Percentiles rank a stretch among this genome's conserved stretches.
Conservation (phyloP, 306 rosid genomes). For the Psophocarpus tetragonolobus region DNA sequence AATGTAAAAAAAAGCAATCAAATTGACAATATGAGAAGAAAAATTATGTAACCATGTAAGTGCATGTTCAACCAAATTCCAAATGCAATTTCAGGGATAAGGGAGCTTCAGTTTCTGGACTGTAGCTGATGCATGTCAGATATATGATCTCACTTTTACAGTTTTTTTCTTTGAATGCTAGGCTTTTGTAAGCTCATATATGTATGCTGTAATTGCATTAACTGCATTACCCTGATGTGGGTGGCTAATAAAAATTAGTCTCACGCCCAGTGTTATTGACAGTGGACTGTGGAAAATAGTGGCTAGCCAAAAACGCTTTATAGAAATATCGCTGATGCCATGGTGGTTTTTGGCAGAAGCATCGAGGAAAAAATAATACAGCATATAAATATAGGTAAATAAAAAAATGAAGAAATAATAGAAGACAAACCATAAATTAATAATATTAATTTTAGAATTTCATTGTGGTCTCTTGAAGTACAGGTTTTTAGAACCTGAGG, state of each 20-base stretch:
- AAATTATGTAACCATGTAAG: not conserved
- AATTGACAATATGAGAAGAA: not conserved
- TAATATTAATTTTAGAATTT: too few species aligned
- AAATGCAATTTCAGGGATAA: slow-evolving; percentile 9
- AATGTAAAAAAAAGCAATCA: not conserved
- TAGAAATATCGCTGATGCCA: too few species aligned
- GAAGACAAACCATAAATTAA: too few species aligned
- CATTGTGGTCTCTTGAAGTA: too few species aligned
- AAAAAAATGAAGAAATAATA: too few species aligned
- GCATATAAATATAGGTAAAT: too few species aligned
- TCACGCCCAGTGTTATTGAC: too few species aligned
- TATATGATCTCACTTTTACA: not conserved
- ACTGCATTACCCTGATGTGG: not conserved
- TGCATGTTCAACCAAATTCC: not conserved
- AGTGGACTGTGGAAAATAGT: too few species aligned
- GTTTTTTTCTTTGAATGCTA: not conserved
- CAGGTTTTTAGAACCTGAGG: too few species aligned
- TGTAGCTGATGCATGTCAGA: not conserved
- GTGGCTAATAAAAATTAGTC: not conserved
- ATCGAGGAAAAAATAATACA: too few species aligned
- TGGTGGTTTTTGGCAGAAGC: too few species aligned
- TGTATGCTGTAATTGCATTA: slow-evolving; percentile 5
- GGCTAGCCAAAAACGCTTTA: too few species aligned
- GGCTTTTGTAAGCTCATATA: slow-evolving; percentile 3
- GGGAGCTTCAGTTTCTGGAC: not conserved